Percentiles rank a stretch among this genome's conserved stretches.
phyloP scores from a whole-genome alignment of 176 grass and related monocot genomes.

The maize (Zea mays) region DNA sequence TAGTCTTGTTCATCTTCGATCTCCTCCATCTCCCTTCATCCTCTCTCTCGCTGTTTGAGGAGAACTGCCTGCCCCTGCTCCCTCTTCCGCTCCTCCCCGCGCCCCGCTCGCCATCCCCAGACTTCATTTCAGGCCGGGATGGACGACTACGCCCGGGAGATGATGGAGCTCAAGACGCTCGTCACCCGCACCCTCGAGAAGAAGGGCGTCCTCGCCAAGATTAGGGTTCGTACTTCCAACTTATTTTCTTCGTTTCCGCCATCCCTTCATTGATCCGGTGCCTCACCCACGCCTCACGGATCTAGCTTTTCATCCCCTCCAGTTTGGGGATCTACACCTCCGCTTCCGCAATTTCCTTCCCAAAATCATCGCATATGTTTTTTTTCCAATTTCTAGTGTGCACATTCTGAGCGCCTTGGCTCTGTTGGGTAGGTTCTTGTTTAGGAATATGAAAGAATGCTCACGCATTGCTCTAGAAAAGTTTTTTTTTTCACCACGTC shows the following conservation, averaged over 20 bases:
- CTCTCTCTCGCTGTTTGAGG: not conserved
- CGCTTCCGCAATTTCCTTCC: not conserved
- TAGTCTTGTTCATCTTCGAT: not conserved
- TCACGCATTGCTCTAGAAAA: not conserved
- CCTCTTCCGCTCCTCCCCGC: not conserved
- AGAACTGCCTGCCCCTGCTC: not conserved
- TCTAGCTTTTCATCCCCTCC: not conserved
- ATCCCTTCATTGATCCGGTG: not conserved
- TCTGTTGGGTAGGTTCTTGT: not conserved
- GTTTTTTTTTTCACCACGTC: no score
- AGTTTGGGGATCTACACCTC: not conserved
- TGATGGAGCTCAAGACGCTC: conserved; percentile 97
- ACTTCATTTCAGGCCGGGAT: conserved; percentile 25
- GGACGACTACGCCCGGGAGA: conserved; percentile 91
- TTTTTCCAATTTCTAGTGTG: not conserved
- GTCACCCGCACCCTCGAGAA: conserved; percentile 95
- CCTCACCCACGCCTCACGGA: not conserved
- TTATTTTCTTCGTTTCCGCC: not conserved
- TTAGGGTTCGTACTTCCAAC: conserved; percentile 52
- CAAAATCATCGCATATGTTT: not conserved
- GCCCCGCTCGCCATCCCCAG: not conserved
- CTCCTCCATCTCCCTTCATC: not conserved
- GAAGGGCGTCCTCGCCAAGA: conserved; percentile 94
- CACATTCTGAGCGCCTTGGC: not conserved
- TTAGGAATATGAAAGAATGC: not conserved